Evolutionary conservation across 495 filamentous ascomycete species (phyloP), one percentile per base, ranked within the genome.

Genomic region (Neurospora sp.): DNA sequence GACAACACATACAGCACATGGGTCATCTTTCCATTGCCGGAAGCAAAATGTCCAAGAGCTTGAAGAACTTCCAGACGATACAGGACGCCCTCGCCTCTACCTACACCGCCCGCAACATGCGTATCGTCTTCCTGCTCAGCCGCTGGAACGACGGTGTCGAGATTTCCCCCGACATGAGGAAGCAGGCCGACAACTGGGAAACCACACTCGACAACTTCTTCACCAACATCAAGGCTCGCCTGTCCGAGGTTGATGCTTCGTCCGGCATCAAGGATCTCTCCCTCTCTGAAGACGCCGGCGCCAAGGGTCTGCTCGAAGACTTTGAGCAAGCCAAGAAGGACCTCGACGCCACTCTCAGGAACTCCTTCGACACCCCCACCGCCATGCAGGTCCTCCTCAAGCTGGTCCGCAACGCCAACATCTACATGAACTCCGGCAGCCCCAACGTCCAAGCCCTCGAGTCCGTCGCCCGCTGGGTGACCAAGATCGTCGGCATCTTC

Each of bases 11-110:
- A 42, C 44, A 79, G 75, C 95, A 98, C 80, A 97, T 96, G 92
- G 95, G 95, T 8, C 95, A 99, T 80, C 83, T 98, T 62, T 92
- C 90, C 27, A 98, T 99, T 72, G 86, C 90, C 42, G 95, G 96
- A 0, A 91, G 89, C 7, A 99, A 99, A 80, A 99, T 99, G 96
- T 93, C 90, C 69, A 98, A 98, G 82, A 92, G 89, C 7, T 80
- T 98, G 72, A 98, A 99, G 85, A 99, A 98, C 82, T 99, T 98
- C 81, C 93, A 92, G n/a, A 97, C 96, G 0, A 97, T 99, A 74
- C 88, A 92, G 10, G 92, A 96, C 76, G 94, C 94, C 0, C 84
- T 99, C 1, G 86, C 86, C 8, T 84, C 82, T 0, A 91, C 90
- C 27, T 97, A 93, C 87, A 97, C 92, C 0, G 83, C 96, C 0